These are phyloP conservation scores for Scenedesmus sp. DNA, from an alignment of 163 green algal species.

Conservation along the genomic window DNA sequence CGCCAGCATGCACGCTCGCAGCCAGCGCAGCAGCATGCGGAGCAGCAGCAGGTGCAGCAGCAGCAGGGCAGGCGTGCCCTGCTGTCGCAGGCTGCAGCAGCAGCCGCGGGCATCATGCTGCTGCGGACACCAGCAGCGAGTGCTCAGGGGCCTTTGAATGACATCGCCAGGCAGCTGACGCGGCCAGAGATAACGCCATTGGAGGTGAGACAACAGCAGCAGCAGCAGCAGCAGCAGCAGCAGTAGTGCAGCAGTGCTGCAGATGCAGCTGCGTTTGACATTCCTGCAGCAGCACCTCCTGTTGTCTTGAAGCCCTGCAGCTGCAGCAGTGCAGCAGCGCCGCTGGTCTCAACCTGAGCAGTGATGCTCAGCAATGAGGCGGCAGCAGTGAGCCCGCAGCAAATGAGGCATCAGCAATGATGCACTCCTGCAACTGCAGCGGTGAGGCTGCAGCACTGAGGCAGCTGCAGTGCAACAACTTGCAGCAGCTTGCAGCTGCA, in stretches of 20 bases:
- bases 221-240: background rate
- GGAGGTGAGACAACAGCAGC: background rate
- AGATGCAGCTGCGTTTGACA: background rate
- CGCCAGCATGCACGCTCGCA: background rate
- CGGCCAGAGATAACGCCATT: conserved; percentile 2
- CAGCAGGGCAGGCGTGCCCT: background rate
- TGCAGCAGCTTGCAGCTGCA: no score
- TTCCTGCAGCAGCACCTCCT: no score
- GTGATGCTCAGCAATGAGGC: no score
- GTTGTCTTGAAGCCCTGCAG: no score
- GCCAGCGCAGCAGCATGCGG: background rate
- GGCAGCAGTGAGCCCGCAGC: no score
- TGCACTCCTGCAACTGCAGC: no score
- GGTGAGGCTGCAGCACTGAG: no score
- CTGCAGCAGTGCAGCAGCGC: background rate
- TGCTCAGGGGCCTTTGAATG: background rate
- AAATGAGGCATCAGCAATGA: no score
- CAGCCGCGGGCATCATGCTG: background rate
- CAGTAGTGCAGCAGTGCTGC: background rate
- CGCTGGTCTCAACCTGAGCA: no score
- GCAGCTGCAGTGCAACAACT: no score
- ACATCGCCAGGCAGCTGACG: conserved; percentile 15
- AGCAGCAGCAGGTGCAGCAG: background rate
- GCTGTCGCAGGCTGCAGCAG: conserved; percentile 5
- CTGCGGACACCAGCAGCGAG: background rate